Base-by-base conservation (phyloP, 345 rosid species). In the Euphorbia pulcherrima region DNA sequence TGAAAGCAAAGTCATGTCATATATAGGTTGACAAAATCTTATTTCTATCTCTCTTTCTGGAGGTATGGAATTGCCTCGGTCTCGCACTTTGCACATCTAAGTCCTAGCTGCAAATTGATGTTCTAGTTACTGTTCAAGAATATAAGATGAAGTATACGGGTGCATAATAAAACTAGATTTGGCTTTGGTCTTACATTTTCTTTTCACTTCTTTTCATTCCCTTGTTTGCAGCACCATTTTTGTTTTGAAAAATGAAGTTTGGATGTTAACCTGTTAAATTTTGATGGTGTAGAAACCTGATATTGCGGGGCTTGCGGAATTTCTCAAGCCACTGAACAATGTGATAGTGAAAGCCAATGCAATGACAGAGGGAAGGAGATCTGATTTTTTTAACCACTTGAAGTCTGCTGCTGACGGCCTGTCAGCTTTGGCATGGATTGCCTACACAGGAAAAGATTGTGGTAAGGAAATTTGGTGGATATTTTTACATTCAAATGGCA, bases 401-500 rank as follows among this genome's bases (percentile, higher is more conserved):
- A 95, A 92, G 76, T 62, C 88, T 74, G 93, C 89, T 29, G 83
- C 80, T 10, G 97, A 90, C 67, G 88, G 97, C 84, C 80, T 92
- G 5, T 37, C 89, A 17, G 97, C 99, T 57, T 88, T 95, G 79
- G 96, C 87, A 2, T 92, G 97, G 97, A 84, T 95, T 85, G 93
- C 99, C 47, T 92, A 77, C 77, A 82, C 90, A 0, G 97, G 96
- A 37, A 95, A 95, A 76, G 94, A 87, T 65, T 95, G 99, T 69
- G 97, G 97, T 90, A 71, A 67, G 89, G 67, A 26, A 62, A 60
- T 61, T 58, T 29, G 60, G 7, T 57, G 23, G 21, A 16, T 28
- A 33, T 20, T 54, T 61, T 60, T 67, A 18, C 39, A 30, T 53
- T 57, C 48, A 21, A 53, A 21, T 60, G 27, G 27, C 64, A 14